These are phyloP conservation scores for Sclerotinia glacialis DNA, from an alignment of 2,329 filamentous ascomycete genomes.

Conservation along the genomic window DNA sequence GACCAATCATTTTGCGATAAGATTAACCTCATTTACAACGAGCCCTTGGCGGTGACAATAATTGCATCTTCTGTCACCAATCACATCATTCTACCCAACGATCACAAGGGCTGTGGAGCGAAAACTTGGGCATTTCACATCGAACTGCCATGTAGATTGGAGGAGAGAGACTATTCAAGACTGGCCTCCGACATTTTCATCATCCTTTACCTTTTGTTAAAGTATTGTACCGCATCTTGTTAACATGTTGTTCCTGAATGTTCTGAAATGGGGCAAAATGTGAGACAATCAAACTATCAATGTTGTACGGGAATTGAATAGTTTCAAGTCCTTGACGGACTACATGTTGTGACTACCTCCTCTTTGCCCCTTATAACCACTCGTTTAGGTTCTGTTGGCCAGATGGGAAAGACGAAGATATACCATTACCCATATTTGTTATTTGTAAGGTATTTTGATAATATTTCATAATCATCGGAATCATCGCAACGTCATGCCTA, in stretches of 20 bases:
- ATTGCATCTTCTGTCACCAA: not conserved
- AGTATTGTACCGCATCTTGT: not conserved
- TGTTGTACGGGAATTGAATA: not conserved
- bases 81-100: not conserved
- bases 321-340: not conserved
- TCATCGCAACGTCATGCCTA: too few species aligned
- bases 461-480: too few species aligned
- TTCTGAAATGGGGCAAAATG: not conserved
- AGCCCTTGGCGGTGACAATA: not conserved
- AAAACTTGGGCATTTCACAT: not conserved
- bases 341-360: not conserved
- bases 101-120: not conserved
- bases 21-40: not conserved
- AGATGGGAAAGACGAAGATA: not conserved
- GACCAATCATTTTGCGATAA: constrained; percentile 9
- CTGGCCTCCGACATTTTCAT: not conserved
- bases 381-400: not conserved
- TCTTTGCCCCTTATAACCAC: not conserved
- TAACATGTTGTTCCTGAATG: not conserved
- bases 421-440: too few species aligned
- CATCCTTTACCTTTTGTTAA: not conserved
- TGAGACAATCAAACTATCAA: not conserved
- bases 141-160: not conserved
- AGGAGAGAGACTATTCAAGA: not conserved
- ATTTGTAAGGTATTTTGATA: not conserved